phyloP scores from a whole-genome alignment of 768 basidiomycete genomes.

The Boletus sp. region DNA sequence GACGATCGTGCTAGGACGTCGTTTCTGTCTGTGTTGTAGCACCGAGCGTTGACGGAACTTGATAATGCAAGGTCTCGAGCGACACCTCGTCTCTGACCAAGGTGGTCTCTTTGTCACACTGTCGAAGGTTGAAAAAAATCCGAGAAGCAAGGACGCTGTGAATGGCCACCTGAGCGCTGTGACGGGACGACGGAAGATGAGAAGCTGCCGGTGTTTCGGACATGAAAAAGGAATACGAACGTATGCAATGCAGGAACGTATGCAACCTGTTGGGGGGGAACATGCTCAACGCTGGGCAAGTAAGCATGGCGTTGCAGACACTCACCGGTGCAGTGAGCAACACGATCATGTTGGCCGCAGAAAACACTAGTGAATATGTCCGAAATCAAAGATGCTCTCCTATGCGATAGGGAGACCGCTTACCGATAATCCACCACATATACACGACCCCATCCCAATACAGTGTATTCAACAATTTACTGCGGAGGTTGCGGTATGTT shows the following conservation, averaged over 20 bases:
- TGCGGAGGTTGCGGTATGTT: constrained; percentile 16
- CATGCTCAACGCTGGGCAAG: not conserved
- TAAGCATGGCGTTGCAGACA: not conserved
- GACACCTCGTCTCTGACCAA: not conserved
- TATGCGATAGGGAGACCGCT: not conserved
- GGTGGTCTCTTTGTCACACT: constrained; percentile 7
- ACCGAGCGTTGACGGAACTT: not conserved
- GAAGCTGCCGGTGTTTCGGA: not conserved
- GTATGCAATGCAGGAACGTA: constrained; percentile 18
- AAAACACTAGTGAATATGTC: constrained; percentile 6
- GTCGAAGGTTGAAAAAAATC: constrained; percentile 28
- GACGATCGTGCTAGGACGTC: not conserved
- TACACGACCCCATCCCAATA: constrained; percentile 28
- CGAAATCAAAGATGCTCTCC: not conserved
- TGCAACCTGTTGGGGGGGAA: constrained; percentile 2
- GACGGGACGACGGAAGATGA: constrained; percentile 1
- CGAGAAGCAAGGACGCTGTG: constrained; percentile 26
- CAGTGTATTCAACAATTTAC: constrained; percentile 15
- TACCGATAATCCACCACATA: constrained; percentile 23
- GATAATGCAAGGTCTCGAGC: constrained; percentile 5
- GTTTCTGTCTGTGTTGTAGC: not conserved
- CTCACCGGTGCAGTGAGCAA: constrained; percentile 19
- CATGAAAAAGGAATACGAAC: constrained; percentile 9
- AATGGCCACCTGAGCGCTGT: constrained; percentile 28
- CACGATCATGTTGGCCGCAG: constrained; percentile 11